phyloP scores from a whole-genome alignment of 1,284 basidiomycete species.

The Ustilago lituana region DNA sequence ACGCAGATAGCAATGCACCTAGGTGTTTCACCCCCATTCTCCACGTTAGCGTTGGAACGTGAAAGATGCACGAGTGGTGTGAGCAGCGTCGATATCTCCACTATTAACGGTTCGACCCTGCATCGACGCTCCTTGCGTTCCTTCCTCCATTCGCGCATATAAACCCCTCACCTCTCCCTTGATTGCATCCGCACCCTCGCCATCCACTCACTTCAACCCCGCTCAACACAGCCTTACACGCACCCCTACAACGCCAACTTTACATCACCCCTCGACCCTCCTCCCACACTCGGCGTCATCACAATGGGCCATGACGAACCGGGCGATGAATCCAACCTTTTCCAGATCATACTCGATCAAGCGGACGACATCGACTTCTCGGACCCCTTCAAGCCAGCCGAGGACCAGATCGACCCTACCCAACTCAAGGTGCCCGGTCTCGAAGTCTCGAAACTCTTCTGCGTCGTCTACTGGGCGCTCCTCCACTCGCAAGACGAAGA shows the following conservation, averaged over 20 bases:
- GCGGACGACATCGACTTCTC: conserved; percentile 55
- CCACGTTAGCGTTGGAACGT: too few relatives aligned
- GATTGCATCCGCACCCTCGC: not conserved
- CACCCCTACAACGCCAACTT: not conserved
- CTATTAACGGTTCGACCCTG: too few relatives aligned
- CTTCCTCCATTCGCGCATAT: conserved; percentile 3
- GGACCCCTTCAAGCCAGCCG: conserved; percentile 15
- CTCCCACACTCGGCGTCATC: not conserved
- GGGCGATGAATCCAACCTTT: conserved; percentile 44
- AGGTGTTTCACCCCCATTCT: too few relatives aligned
- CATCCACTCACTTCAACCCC: too few relatives aligned
- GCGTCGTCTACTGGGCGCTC: conserved; percentile 50
- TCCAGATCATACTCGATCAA: conserved; percentile 53
- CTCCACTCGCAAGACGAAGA: conserved; percentile 44
- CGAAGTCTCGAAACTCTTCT: conserved; percentile 43
- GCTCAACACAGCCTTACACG: too few relatives aligned
- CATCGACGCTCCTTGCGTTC: not conserved
- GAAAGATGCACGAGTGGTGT: too few relatives aligned
- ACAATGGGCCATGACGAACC: conserved; percentile 25
- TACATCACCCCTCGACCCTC: not conserved
- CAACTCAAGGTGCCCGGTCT: conserved; percentile 45
- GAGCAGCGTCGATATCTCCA: too few relatives aligned
- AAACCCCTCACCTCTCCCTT: not conserved
- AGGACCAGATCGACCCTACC: conserved; percentile 31
- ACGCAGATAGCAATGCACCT: too few relatives aligned